These are phyloP conservation scores for Dactylellina leptospora DNA, from an alignment of 2,329 filamentous ascomycete genomes.

Conservation along the genomic window DNA sequence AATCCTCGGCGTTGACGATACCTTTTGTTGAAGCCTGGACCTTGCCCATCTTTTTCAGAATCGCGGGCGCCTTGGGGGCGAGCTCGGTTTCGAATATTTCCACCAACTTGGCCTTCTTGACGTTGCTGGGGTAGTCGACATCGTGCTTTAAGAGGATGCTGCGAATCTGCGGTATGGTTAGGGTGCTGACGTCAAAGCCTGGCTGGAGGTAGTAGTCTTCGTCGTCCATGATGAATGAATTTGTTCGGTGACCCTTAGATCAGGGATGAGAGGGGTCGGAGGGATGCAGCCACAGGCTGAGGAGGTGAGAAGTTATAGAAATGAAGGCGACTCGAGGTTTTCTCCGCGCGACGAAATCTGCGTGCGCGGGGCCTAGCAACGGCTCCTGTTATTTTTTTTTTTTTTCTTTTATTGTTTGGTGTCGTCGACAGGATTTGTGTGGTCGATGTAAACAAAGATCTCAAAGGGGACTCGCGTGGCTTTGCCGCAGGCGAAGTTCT, in stretches of 20 bases:
- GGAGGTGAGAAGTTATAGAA: not conserved
- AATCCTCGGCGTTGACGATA: slow-evolving; percentile 71
- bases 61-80: slow-evolving; percentile 77
- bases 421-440: slow-evolving; percentile 17
- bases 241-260: not conserved
- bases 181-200: slow-evolving; percentile 81
- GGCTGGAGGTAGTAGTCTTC: slow-evolving; percentile 78
- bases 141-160: slow-evolving; percentile 91
- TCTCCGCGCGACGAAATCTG: slow-evolving; percentile 7
- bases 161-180: slow-evolving; percentile 87
- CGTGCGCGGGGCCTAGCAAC: slow-evolving; percentile 35
- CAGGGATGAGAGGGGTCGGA: slow-evolving; percentile 2
- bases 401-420: slow-evolving; percentile 20
- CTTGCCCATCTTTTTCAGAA: slow-evolving; percentile 76
- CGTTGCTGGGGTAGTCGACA: slow-evolving; percentile 78
- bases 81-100: slow-evolving; percentile 83
- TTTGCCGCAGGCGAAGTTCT: not conserved
- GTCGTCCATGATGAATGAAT: slow-evolving; percentile 35
- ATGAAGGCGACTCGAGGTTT: not conserved
- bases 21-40: slow-evolving; percentile 88
- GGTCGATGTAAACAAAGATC: slow-evolving; percentile 43
- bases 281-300: not conserved
- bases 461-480: not conserved
- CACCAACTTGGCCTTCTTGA: slow-evolving; percentile 90
- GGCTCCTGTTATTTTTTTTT: no score